Base-by-base conservation (phyloP, 2,329 filamentous ascomycete genomes). In the Lasiodiplodia sp. region DNA sequence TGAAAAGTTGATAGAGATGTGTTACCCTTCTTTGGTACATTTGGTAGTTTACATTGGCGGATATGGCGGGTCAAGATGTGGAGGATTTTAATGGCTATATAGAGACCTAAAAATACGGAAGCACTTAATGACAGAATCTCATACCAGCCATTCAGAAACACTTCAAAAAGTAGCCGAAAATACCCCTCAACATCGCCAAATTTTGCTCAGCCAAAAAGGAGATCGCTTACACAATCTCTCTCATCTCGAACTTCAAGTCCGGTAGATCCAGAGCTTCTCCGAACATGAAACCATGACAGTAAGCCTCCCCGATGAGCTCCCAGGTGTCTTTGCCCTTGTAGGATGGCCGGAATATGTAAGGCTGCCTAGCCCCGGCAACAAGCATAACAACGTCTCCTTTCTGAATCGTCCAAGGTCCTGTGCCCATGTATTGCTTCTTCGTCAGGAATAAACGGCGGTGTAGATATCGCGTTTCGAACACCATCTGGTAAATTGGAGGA, bases 271-370 rank as follows among this genome's bases (percentile, higher is more conserved):
- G n/a, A 23, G 3, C 31, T 21, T 57, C 55, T 18, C 55, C 55
- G 5, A 23, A 25, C 55, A 57, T 57, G n/a, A 23, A 18, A 14
- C 55, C 34, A 57, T 57, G n/a, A 21, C 55, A 57, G 34, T 57
- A 57, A 31, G 55, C 55, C 31, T 57, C 55, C 10, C 55, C 55
- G 10, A 57, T 34, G 16, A 57, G 31, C 10, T 57, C 4, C 55
- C 55, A 57, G 5, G 16, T 23, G 7, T n/a, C 55, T 21, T 6
- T 16, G 11, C 7, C 8, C 11, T 6, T 38, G 6, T 57, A 8
- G 10, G 31, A 38, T n/a, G 16, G 5, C 10, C 55, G 55, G 25
- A 23, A 40, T n/a, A 57, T 31, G 6, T 38, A 57, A 23, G 55
- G 55, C 7, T 38, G 28, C n/a, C 23, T 12, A 2, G 55, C 31